phyloP scores from a whole-genome alignment of 1,139 yeast species.

The Debaryomycetaceae sp. region DNA sequence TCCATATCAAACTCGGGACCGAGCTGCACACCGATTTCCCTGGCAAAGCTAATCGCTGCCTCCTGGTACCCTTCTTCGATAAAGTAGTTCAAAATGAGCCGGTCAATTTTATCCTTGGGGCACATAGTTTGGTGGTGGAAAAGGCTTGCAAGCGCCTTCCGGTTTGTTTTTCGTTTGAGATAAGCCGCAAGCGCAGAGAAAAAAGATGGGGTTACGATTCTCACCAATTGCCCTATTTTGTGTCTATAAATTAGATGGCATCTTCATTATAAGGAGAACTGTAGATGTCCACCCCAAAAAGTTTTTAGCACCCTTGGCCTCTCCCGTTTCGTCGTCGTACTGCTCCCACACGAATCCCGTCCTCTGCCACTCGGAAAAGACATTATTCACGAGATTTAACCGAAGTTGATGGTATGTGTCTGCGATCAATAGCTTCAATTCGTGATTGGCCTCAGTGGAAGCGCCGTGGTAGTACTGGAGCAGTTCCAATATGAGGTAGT shows the following conservation, averaged over 20 bases:
- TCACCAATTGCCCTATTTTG: slow-evolving; percentile 1
- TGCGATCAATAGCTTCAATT: slow-evolving; percentile 30
- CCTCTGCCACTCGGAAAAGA: slow-evolving; percentile 59
- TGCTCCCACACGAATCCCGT: slow-evolving; percentile 93
- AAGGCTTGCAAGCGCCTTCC: too few relatives aligned
- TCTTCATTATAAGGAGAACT: slow-evolving; percentile 73
- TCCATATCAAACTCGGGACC: too few relatives aligned
- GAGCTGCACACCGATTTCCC: slow-evolving; percentile 34
- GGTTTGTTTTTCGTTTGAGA: too few relatives aligned
- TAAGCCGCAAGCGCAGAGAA: background rate
- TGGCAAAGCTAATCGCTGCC: slow-evolving; percentile 47
- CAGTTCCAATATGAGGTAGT: slow-evolving; percentile 74
- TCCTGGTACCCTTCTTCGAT: slow-evolving; percentile 56
- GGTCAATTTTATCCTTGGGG: slow-evolving; percentile 34
- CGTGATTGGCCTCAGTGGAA: slow-evolving; percentile 19
- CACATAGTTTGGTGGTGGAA: slow-evolving; percentile 1
- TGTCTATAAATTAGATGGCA: slow-evolving; percentile 49
- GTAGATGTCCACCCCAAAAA: slow-evolving; percentile 94
- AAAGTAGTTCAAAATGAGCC: slow-evolving; percentile 48
- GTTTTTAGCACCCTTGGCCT: slow-evolving; percentile 78
- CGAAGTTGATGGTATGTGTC: slow-evolving; percentile 55
- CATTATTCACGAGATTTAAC: slow-evolving; percentile 61
- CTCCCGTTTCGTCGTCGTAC: slow-evolving; percentile 74
- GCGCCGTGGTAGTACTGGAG: slow-evolving; percentile 48
- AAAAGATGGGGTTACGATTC: slow-evolving; percentile 1